phyloP scores from a whole-genome alignment of 495 filamentous ascomycete species.

The Haplographium delicatum region DNA sequence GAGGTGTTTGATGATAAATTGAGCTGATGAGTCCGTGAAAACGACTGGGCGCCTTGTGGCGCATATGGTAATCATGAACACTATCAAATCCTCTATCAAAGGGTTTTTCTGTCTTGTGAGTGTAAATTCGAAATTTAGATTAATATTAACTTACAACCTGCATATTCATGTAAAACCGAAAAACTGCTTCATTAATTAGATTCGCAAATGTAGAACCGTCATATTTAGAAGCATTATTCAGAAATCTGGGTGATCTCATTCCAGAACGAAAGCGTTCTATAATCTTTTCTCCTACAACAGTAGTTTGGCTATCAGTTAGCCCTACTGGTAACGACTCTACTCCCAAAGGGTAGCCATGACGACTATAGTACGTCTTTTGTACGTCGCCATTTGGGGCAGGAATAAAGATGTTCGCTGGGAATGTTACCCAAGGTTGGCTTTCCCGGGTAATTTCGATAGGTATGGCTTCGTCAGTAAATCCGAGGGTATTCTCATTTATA shows the following conservation, averaged over 20 bases:
- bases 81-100: conserved; percentile 1
- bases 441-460: conserved; percentile 5
- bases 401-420: conserved; percentile 4
- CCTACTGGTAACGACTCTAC: conserved; percentile 17
- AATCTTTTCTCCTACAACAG: not conserved
- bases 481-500: conserved; percentile 4
- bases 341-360: conserved; percentile 1
- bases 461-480: not conserved
- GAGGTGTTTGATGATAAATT: not conserved
- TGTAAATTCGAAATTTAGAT: not conserved
- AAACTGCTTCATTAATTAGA: not conserved
- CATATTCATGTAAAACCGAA: conserved; percentile 1
- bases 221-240: not conserved
- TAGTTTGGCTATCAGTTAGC: not conserved
- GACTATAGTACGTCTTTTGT: conserved; percentile 3
- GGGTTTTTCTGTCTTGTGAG: conserved; percentile 4
- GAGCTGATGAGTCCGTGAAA: conserved; percentile 3
- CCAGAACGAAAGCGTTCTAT: not conserved
- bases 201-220: too few species aligned
- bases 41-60: not conserved
- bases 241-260: not conserved
- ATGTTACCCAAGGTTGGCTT: not conserved
- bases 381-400: not conserved
- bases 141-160: not conserved
- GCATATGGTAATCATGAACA: conserved; percentile 1